Conservation (phyloP, 352 stramenopile species). For the Plasmopara muralis region DNA sequence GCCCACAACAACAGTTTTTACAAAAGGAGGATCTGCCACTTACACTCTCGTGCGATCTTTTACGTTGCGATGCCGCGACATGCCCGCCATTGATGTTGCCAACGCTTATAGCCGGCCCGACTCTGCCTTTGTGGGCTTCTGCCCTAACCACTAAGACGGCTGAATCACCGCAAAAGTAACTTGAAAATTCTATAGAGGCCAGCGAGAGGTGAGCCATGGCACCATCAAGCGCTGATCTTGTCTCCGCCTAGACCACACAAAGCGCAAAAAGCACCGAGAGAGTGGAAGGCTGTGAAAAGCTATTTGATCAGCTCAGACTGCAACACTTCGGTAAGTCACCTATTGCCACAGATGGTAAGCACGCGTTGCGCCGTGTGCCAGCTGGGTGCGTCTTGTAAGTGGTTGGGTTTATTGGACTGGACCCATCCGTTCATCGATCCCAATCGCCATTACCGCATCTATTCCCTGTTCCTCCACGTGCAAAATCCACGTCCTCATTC, state of each 20-base stretch:
- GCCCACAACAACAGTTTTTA: background rate
- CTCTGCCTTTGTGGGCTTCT: conserved; percentile 17
- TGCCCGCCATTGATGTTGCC: conserved; percentile 26
- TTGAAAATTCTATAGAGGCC: conserved; percentile 19
- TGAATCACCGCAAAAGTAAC: conserved; percentile 23
- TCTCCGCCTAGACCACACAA: conserved; percentile 21
- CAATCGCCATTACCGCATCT: conserved; percentile 2
- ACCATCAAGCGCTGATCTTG: conserved; percentile 19
- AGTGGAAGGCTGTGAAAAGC: conserved; percentile 15
- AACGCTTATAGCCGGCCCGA: conserved; percentile 5
- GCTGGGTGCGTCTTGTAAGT: too few relatives aligned
- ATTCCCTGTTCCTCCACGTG: conserved; percentile 8
- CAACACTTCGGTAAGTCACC: conserved; percentile 17
- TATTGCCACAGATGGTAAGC: background rate
- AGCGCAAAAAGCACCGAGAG: conserved; percentile 25
- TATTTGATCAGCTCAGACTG: conserved; percentile 9
- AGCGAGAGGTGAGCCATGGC: conserved; percentile 17
- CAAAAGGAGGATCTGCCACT: conserved; percentile 11
- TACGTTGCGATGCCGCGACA: conserved; percentile 19
- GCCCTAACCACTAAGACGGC: conserved; percentile 28
- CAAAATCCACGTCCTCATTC: conserved; percentile 26
- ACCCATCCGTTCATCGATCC: conserved; percentile 26
- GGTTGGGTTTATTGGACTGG: conserved; percentile 2
- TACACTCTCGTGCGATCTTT: conserved; percentile 7
- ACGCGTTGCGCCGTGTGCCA: too few relatives aligned